These are phyloP conservation scores for Delonix regia DNA, from an alignment of 306 rosid species.

Conservation along the genomic window DNA sequence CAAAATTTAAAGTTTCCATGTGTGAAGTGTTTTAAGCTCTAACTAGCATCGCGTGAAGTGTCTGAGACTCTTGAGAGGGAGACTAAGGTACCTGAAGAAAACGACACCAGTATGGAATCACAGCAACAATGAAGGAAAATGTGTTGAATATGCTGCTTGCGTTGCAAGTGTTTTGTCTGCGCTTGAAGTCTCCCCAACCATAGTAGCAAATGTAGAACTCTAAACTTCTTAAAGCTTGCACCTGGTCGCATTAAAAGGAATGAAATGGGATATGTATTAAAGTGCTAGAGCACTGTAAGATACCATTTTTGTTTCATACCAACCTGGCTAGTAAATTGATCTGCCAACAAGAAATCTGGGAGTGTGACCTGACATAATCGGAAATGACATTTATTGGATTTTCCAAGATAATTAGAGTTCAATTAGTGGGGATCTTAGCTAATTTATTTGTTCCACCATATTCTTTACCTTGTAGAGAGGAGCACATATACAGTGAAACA, in stretches of 20 bases:
- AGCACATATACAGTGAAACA: constrained; percentile 59
- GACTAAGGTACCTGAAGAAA: constrained; percentile 57
- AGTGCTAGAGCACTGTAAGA: not conserved
- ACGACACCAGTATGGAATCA: constrained; percentile 62
- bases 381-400: constrained; percentile 3
- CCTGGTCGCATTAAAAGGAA: constrained; percentile 42
- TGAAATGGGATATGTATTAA: not conserved
- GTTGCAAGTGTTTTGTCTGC: constrained; percentile 47
- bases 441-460: not conserved
- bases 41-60: not conserved
- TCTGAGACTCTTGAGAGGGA: not conserved
- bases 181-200: constrained; percentile 66
- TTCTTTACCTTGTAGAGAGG: constrained; percentile 65
- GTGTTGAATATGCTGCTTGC: constrained; percentile 34
- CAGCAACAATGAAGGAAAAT: constrained; percentile 58
- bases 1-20: not conserved
- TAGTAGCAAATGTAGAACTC: constrained; percentile 76
- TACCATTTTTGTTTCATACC: not conserved
- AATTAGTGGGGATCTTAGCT: not conserved
- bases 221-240: constrained; percentile 70
- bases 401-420: not conserved
- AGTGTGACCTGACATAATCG: constrained; percentile 57
- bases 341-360: constrained; percentile 77
- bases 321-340: constrained; percentile 83
- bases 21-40: not conserved